phyloP scores from a whole-genome alignment of 2,329 filamentous ascomycete species.

The Colletotrichum limetticola region DNA sequence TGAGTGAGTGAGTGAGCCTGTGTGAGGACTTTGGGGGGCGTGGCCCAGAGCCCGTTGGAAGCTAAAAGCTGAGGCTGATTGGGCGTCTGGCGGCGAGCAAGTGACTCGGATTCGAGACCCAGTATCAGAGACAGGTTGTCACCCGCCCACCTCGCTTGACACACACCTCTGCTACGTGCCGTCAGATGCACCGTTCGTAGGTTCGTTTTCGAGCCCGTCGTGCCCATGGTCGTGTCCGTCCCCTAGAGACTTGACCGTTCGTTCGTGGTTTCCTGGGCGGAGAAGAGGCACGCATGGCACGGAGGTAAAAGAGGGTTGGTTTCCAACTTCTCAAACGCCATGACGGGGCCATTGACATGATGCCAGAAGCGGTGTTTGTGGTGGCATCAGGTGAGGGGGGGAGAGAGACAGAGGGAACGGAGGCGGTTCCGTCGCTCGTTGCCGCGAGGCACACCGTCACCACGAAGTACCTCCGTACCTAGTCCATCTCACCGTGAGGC shows the following conservation, averaged over 20 bases:
- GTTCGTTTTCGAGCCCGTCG: not conserved
- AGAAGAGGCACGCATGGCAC: not conserved
- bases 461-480: not conserved
- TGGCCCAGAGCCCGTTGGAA: not conserved
- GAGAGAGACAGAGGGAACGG: not conserved
- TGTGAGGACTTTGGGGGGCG: not conserved
- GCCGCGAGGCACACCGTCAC: not conserved
- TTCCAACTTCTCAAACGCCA: not conserved
- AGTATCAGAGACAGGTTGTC: conserved; percentile 33
- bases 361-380: conserved; percentile 1
- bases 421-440: not conserved
- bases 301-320: not conserved
- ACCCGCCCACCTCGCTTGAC: conserved; percentile 28
- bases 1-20: too few species aligned
- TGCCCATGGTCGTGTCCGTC: too few species aligned
- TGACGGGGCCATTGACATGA: conserved; percentile 5
- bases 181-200: conserved; percentile 22
- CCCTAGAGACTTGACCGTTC: not conserved
- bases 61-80: conserved; percentile 5
- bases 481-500: not conserved
- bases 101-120: conserved; percentile 21
- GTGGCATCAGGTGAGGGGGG: not conserved
- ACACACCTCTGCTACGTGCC: conserved; percentile 14
- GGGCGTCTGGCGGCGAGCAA: conserved; percentile 7
- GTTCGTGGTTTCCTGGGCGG: not conserved